Evolutionary conservation across 805 yeast genomes (phyloP).

Genomic region (Lipomyces yamanashiensis): DNA sequence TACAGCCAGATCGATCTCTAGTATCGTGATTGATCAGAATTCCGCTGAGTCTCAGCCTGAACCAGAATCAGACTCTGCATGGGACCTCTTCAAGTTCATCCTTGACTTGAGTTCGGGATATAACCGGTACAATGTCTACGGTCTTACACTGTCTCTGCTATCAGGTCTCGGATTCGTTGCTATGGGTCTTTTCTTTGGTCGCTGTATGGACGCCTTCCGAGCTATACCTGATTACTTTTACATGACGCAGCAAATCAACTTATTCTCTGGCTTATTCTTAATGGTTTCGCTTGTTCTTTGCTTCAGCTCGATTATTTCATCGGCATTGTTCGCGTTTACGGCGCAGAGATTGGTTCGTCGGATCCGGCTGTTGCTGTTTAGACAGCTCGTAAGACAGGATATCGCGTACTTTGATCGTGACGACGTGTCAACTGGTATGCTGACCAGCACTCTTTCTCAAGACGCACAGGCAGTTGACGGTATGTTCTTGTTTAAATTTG

Average conservation of each 20-base stretch:
- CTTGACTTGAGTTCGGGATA: background rate
- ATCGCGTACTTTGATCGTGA: constrained; percentile 47
- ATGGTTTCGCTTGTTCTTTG: constrained; percentile 20
- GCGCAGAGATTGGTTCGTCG: constrained; percentile 45
- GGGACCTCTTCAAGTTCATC: constrained; percentile 11
- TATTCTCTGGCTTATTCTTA: constrained; percentile 26
- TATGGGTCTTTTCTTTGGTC: constrained; percentile 25
- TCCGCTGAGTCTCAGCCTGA: background rate
- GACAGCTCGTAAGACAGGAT: constrained; percentile 47
- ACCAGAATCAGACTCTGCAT: constrained; percentile 3
- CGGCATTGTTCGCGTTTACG: constrained; percentile 33
- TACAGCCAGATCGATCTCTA: constrained; percentile 11
- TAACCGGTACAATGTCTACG: constrained; percentile 6
- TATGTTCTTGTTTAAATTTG: background rate
- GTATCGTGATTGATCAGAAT: background rate
- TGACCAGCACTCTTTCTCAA: constrained; percentile 47
- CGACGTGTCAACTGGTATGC: constrained; percentile 47
- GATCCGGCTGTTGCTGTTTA: constrained; percentile 45
- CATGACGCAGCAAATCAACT: constrained; percentile 15
- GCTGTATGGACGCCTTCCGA: constrained; percentile 22
- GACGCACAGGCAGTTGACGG: constrained; percentile 47
- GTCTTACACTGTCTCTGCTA: constrained; percentile 31
- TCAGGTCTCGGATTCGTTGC: constrained; percentile 23
- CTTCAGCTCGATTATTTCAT: constrained; percentile 3
- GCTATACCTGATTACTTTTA: constrained; percentile 16